These are phyloP conservation scores for Leucocoprinus sp. DNA, from an alignment of 768 basidiomycete species.

Conservation along the genomic window DNA sequence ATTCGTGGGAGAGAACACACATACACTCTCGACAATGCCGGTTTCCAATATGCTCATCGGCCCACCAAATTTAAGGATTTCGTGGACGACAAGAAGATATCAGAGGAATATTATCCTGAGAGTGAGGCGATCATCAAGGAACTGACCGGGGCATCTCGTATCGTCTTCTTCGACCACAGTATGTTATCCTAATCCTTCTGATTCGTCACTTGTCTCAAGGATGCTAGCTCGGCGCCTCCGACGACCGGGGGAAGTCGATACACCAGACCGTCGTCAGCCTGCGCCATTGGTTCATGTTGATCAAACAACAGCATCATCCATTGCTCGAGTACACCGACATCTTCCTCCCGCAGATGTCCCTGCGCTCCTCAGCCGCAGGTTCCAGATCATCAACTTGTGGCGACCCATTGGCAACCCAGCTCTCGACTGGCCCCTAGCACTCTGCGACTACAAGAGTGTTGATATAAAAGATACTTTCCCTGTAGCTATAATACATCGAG, in stretches of 20 bases:
- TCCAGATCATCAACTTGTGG: constrained; percentile 59
- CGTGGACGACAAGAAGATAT: constrained; percentile 28
- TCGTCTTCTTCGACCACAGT: constrained; percentile 61
- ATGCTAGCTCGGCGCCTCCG: constrained; percentile 42
- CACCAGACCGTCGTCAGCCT: constrained; percentile 35
- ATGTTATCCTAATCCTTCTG: constrained; percentile 13
- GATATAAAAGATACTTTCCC: constrained; percentile 35
- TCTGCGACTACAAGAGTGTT: constrained; percentile 45
- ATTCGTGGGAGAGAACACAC: constrained; percentile 40
- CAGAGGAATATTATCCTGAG: constrained; percentile 50
- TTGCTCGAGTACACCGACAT: constrained; percentile 41
- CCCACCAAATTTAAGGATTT: constrained; percentile 39
- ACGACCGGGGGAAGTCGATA: constrained; percentile 25
- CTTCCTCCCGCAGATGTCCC: constrained; percentile 38
- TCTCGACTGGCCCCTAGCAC: constrained; percentile 39
- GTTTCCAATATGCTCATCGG: constrained; percentile 35
- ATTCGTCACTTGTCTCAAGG: not conserved
- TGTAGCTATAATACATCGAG: constrained; percentile 37
- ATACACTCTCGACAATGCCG: constrained; percentile 37
- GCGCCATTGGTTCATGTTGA: constrained; percentile 42
- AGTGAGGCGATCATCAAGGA: constrained; percentile 46
- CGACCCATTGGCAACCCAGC: constrained; percentile 43
- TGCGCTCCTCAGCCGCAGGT: constrained; percentile 35
- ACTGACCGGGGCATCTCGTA: constrained; percentile 46
- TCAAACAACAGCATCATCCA: constrained; percentile 37